phyloP scores from a whole-genome alignment of 495 filamentous ascomycete species.

The Xanthoparmelia taractica region DNA sequence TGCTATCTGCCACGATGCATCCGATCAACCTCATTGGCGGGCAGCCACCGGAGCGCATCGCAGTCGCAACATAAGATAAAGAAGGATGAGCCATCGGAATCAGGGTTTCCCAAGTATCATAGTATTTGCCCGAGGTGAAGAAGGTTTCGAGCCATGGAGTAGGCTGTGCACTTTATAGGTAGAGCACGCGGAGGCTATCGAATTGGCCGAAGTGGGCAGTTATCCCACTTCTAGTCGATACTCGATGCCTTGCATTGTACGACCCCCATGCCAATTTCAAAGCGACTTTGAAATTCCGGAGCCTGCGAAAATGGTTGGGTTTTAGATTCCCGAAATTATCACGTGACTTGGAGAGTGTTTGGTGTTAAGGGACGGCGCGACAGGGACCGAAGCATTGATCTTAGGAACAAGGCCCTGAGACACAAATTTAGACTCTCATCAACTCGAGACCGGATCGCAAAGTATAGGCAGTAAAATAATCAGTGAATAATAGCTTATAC shows the following conservation, averaged over 20 bases:
- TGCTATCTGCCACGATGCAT: background rate
- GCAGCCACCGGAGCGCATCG: background rate
- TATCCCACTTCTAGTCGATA: background rate
- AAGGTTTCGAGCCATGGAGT: slow-evolving; percentile 12
- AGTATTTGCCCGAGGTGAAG: slow-evolving; percentile 7
- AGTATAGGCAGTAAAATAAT: background rate
- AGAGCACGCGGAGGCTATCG: background rate
- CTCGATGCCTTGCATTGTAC: background rate
- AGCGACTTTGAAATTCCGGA: background rate
- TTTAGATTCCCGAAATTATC: background rate
- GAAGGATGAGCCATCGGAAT: background rate
- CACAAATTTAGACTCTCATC: background rate
- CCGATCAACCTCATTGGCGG: background rate
- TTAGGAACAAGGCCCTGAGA: background rate
- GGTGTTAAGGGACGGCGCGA: background rate
- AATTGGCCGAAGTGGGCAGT: slow-evolving; percentile 12
- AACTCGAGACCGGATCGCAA: background rate
- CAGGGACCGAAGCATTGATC: background rate
- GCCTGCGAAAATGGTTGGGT: too few species aligned
- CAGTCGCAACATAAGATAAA: background rate
- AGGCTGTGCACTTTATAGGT: slow-evolving; percentile 15
- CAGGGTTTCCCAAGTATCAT: background rate
- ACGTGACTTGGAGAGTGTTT: background rate
- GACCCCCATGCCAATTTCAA: background rate
- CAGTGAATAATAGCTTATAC: background rate